These are phyloP conservation scores for Didymella arachidicola DNA, from an alignment of 2,329 filamentous ascomycete genomes.

Conservation along the genomic window DNA sequence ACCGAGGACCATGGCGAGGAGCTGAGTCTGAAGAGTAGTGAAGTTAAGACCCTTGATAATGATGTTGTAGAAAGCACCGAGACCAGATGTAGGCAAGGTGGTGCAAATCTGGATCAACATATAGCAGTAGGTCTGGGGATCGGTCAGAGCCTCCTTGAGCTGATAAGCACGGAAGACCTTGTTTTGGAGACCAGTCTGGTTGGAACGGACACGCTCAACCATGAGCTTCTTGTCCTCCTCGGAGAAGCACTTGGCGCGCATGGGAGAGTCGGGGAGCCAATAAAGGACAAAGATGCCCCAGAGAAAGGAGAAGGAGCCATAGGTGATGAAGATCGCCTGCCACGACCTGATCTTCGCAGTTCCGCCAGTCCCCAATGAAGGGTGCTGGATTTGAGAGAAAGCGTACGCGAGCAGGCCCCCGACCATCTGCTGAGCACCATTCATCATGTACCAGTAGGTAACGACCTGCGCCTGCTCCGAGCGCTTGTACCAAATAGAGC, in stretches of 20 bases:
- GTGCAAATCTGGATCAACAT: conserved; percentile 73
- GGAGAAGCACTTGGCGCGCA: conserved; percentile 73
- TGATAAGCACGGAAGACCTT: conserved; percentile 62
- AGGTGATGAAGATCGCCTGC: conserved; percentile 73
- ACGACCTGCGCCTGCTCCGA: conserved; percentile 72
- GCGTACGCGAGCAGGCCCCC: conserved; percentile 71
- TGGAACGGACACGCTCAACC: conserved; percentile 56
- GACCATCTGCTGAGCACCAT: conserved; percentile 75
- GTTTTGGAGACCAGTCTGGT: conserved; percentile 58
- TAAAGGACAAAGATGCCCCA: conserved; percentile 66
- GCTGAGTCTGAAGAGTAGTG: conserved; percentile 70
- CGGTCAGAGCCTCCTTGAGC: conserved; percentile 64
- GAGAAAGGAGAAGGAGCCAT: conserved; percentile 68
- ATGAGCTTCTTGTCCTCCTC: conserved; percentile 70
- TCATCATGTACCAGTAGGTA: conserved; percentile 80
- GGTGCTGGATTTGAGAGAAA: conserved; percentile 43
- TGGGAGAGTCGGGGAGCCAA: conserved; percentile 65
- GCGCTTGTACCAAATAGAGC: conserved; percentile 74
- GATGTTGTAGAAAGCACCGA: conserved; percentile 77
- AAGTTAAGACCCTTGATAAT: conserved; percentile 76
- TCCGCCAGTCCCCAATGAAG: conserved; percentile 25
- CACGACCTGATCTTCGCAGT: conserved; percentile 66
- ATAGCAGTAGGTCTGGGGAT: conserved; percentile 67
- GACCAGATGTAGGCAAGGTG: conserved; percentile 74
- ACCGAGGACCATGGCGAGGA: conserved; percentile 78